Base-by-base conservation (phyloP, 805 yeast species). In the Saccharomycopsis oosterbeekiorum region DNA sequence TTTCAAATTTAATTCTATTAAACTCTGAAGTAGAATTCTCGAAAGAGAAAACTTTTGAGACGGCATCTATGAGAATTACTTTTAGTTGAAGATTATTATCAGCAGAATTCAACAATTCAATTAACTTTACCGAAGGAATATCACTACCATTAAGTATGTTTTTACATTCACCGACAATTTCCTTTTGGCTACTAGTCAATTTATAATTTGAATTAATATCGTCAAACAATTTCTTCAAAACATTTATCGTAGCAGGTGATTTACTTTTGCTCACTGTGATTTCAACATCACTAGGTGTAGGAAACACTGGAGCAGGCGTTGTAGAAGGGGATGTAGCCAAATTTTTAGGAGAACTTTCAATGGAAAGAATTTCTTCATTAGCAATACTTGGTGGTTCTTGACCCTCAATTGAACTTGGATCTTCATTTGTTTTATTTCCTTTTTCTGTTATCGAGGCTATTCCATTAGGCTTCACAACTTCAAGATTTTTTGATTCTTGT, bases 11-110 rank as follows among this genome's bases (percentile, higher is more conserved):
- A 36, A 61, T 59, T 34, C 37, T n/a, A 39, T 59, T 64, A 43
- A 59, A 59, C 4, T 34, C 41, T 24, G 58, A 55, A 37, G 36
- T 58, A 15, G 61, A 19, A 57, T 60, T 62, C 41, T 64, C 66
- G 56, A 64, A 64, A 41, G 62, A 58, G 36, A 43, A 64, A 6
- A 64, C 60, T 34, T 64, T 64, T 41, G 65, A 62, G 12, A 64
- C 54, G 1, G 60, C 59, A 54, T 64, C 66, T 21, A 64, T 57
- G 9, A 62, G 29, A 15, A 56, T 17, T 2, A 62, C 63, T 51
- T 64, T 64, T 17, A 64, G 47, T 15, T 50, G 58, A 21, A 63
- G 59, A 47, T 63, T 61, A 26, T 57, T 61, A 12, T 56, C 43
- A 5, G 56, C 14, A 10, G 50, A 26, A 26, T 55, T 36, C 21